phyloP scores from a whole-genome alignment of 345 rosid species.

The Salix dunnii region DNA sequence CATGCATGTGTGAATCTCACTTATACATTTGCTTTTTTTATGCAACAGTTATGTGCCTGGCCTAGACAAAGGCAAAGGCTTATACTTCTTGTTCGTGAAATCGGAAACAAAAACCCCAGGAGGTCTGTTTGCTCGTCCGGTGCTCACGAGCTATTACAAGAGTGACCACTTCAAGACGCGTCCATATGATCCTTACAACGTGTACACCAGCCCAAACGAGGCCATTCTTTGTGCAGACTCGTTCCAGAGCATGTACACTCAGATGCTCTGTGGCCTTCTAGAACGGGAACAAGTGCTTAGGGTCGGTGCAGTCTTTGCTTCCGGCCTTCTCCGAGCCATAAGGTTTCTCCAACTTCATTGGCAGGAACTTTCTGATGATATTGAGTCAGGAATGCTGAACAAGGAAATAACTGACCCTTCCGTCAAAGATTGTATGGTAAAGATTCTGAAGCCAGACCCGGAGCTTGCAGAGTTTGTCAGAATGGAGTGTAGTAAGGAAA shows the following conservation, averaged over 20 bases:
- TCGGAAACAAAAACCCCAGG: conserved; percentile 40
- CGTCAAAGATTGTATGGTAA: conserved; percentile 13
- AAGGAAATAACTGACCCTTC: conserved; percentile 27
- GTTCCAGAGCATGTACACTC: conserved; percentile 44
- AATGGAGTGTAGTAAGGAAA: conserved; percentile 24
- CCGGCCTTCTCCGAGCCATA: conserved; percentile 42
- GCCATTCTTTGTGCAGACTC: conserved; percentile 41
- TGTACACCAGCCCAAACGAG: conserved; percentile 39
- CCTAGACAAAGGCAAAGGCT: conserved; percentile 83
- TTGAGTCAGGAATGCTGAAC: conserved; percentile 29
- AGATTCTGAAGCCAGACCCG: conserved; percentile 27
- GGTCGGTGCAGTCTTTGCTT: conserved; percentile 41
- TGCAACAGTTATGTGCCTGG: conserved; percentile 74
- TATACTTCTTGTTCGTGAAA: conserved; percentile 45
- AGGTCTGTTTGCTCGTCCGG: conserved; percentile 43
- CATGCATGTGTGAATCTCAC: not conserved
- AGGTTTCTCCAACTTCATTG: conserved; percentile 39
- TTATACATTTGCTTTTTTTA: not conserved
- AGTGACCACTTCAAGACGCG: conserved; percentile 40
- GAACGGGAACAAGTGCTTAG: conserved; percentile 35
- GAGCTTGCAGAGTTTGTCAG: conserved; percentile 28
- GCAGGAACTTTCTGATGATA: conserved; percentile 28
- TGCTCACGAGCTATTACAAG: conserved; percentile 44
- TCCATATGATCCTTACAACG: conserved; percentile 37
- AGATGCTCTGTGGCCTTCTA: conserved; percentile 39